Conservation (phyloP, 1,284 basidiomycete species). For the Tilletia caries region DNA sequence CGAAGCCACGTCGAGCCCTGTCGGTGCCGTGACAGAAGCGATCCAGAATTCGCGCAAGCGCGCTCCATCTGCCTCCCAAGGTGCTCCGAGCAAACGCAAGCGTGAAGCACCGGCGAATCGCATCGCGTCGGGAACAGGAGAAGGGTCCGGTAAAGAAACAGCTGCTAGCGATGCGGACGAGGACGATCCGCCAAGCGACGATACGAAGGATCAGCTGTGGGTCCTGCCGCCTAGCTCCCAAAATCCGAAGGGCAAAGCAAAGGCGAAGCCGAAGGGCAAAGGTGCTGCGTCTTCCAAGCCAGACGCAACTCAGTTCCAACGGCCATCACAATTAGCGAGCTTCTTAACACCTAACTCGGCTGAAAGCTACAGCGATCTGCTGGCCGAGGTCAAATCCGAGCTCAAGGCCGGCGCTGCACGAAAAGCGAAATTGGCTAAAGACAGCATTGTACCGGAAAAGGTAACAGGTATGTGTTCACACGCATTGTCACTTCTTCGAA, state of each 20-base stretch:
- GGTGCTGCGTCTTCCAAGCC: too few relatives aligned
- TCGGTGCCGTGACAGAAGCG: neutral
- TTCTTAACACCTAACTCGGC: neutral
- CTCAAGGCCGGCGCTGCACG: neutral
- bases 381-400: neutral
- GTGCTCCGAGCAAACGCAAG: too few relatives aligned
- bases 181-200: too few relatives aligned
- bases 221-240: neutral
- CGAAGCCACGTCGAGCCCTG: neutral
- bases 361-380: neutral
- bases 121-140: neutral
- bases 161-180: too few relatives aligned
- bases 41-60: too few relatives aligned
- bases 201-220: too few relatives aligned
- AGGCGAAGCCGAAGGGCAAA: neutral
- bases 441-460: neutral
- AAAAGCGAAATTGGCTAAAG: neutral
- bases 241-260: neutral
- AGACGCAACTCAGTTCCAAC: neutral
- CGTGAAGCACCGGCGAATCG: too few relatives aligned
- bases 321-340: neutral
- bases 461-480: neutral
- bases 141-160: neutral
- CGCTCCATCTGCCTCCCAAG: too few relatives aligned
- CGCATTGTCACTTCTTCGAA: neutral